Percentiles rank a stretch among this genome's conserved stretches.
Evolutionary conservation across 495 filamentous ascomycete species (phyloP).

Genomic region (Daldinia grandis): DNA sequence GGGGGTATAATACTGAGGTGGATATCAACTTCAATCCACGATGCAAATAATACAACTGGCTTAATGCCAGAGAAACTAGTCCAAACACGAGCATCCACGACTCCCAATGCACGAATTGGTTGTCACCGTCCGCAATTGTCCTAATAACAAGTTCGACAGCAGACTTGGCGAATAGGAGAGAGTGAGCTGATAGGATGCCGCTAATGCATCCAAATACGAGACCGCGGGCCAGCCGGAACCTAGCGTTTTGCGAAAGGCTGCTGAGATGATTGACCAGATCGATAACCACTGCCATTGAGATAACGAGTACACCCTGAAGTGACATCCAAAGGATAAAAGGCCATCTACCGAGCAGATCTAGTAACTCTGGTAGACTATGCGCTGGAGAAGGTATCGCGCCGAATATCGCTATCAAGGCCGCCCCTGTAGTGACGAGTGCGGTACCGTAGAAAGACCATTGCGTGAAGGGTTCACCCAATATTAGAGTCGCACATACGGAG

Average conservation of each 20-base stretch:
- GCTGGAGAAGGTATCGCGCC: constrained; percentile 96
- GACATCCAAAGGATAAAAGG: constrained; percentile 94
- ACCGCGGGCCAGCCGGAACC: constrained; percentile 82
- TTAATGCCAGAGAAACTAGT: constrained; percentile 82
- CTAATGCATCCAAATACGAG: constrained; percentile 89
- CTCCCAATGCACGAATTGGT: constrained; percentile 97
- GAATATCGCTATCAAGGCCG: constrained; percentile 89
- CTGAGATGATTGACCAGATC: constrained; percentile 62
- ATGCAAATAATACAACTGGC: constrained; percentile 95
- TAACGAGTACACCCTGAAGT: constrained; percentile 74
- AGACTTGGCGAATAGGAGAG: constrained; percentile 92
- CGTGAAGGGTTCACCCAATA: constrained; percentile 94
- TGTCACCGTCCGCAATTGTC: constrained; percentile 84
- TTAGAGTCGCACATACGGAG: constrained; percentile 92
- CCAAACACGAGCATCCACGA: constrained; percentile 92
- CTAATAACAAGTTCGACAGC: constrained; percentile 96
- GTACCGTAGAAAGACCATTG: constrained; percentile 89
- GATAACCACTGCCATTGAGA: constrained; percentile 69
- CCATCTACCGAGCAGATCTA: constrained; percentile 74
- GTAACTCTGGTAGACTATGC: constrained; percentile 82
- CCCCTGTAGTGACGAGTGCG: constrained; percentile 83
- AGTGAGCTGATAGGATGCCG: constrained; percentile 93
- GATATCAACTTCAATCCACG: constrained; percentile 92
- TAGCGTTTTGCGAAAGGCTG: constrained; percentile 61
- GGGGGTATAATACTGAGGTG: constrained; percentile 94